Base-by-base conservation (phyloP, 2,329 filamentous ascomycete genomes). In the Catunica adiposa region DNA sequence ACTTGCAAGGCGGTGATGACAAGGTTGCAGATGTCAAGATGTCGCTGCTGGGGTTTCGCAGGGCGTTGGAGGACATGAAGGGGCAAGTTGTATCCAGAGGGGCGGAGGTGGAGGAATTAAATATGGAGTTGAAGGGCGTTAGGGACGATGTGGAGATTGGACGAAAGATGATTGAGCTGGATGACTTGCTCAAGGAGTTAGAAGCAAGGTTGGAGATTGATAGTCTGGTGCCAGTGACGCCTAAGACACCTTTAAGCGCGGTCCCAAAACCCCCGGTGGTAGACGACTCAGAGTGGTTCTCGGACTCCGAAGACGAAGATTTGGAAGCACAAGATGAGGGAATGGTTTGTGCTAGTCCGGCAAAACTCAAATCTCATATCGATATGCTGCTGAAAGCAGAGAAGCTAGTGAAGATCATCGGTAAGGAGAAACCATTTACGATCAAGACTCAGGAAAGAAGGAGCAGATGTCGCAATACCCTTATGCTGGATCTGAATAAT, bases 1-100 rank as follows among this genome's bases (percentile, higher is more conserved):
- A 88, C 62, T 71, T 98, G 46, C 79, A 80, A 55, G 89, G 89
- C 2, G 94, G 94, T 6, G 89, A 94, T 64, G 90, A 96, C 63
- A 86, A 83, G 66, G 83, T 96, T 0, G 89, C 94, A 65, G 88
- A 94, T 64, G 84, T 97, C 31, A 78, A 87, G 46, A 85, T 98
- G 0, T 88, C 89, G 0, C 69, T 98, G 56, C 67, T 97, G 59
- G 88, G 88, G 0, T 96, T 98, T 63, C 76, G 82, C 59, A 78
- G 89, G 60, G 88, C 92, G 53, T 79, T 96, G 0, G 82, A 86
- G 61, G 82, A 82, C 52, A 76, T 97, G 51, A 81, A 80, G 64
- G 71, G 70, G 8, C 76, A 75, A 17, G 85, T 96, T 0, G 71
- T 73, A 6, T 74, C 77, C 58, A 76, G 83, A 60, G 79, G 78